phyloP scores from a whole-genome alignment of 176 grass and related monocot genomes.

The Alopecurus myosuroides region DNA sequence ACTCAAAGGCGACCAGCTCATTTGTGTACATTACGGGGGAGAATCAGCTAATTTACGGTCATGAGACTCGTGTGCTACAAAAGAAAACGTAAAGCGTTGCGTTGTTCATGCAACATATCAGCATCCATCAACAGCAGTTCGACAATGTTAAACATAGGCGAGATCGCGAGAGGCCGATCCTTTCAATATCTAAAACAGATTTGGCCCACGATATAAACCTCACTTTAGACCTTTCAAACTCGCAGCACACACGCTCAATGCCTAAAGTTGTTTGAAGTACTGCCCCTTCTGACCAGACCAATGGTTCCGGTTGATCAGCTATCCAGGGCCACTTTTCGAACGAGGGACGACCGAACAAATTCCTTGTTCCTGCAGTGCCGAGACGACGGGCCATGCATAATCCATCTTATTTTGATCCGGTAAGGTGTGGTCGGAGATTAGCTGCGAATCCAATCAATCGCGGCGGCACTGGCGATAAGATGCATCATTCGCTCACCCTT shows the following conservation, averaged over 20 bases:
- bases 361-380: background rate
- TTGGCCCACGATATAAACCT: background rate
- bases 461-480: background rate
- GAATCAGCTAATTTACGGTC: background rate
- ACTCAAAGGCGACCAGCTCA: too few species aligned
- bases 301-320: background rate
- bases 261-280: background rate
- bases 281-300: constrained; percentile 20
- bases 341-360: constrained; percentile 24
- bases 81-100: background rate
- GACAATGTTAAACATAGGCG: background rate
- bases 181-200: background rate
- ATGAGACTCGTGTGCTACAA: background rate
- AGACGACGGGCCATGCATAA: background rate
- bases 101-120: background rate
- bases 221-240: constrained; percentile 1
- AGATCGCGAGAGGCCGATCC: background rate
- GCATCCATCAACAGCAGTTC: background rate
- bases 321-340: too few species aligned
- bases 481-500: background rate
- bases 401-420: constrained; percentile 3
- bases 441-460: constrained; percentile 17
- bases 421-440: constrained; percentile 11
- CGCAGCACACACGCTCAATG: background rate
- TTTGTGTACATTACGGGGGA: too few species aligned